Base-by-base conservation (phyloP, 495 filamentous ascomycete genomes). In the Hypoxylon fuscum region DNA sequence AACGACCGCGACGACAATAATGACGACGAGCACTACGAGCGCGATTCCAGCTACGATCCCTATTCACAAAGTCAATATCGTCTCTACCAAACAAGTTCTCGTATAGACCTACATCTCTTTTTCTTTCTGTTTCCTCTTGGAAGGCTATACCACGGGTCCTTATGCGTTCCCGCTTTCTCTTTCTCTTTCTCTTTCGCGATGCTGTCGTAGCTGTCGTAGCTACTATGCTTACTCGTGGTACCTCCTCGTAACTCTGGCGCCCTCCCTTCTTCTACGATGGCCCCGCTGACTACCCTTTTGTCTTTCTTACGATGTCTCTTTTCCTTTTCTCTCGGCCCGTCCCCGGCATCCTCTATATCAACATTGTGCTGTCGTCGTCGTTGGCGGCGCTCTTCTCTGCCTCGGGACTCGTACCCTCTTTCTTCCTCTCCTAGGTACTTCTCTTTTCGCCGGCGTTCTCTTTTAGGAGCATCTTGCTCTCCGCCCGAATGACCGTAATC, bases 1-100 rank as follows among this genome's bases (percentile, higher is more conserved):
- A 10, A 90, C 80, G 3, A 94, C 81, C 0, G 87, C 93, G 41
- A 92, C 86, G 0, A 83, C 84, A 41, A 96, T 89, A 47, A 92
- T 81, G 41, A 96, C 88, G 12, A 92, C 77, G 6, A 93, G 59
- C 14, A 93, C 37, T 2, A 91, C 67, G 2, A 88, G 59, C 3
- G 81, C 74, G 5, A 81, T 55, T 5, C 78, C 82, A 14, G 81
- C 72, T 38, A 83, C 73, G 21, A 87, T 81, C 76, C 76, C 83
- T 81, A 71, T 60, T n/a, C 14, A 53, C 23, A 11, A n/a, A 32
- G 68, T 74, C 46, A 74, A 62, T 52, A 29, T 29, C n/a, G 11
- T 34, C 10, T 10, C 12, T 15, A 23, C 25, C 31, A n/a, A 22
- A n/a, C n/a, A n/a, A n/a, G n/a, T n/a, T 12, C 47, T 18, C n/a